Percentiles rank a stretch among this genome's conserved stretches.
phyloP scores from a whole-genome alignment of 495 filamentous ascomycete genomes.

The Bombardia bombarda region DNA sequence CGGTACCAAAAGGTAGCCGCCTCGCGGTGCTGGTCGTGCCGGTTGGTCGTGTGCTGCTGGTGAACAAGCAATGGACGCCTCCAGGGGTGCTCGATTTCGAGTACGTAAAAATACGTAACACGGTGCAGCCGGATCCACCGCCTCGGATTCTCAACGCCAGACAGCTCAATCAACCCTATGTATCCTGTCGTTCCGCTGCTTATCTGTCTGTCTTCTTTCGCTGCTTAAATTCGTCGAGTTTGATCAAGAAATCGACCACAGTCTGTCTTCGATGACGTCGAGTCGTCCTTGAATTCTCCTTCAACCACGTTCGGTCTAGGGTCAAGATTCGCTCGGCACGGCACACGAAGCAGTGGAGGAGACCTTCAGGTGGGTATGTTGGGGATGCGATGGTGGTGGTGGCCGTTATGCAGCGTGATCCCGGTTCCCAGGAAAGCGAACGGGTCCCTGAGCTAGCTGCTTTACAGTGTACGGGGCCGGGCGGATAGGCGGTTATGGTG shows the following conservation, averaged over 20 bases:
- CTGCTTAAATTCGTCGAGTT: neutral
- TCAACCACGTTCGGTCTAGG: too few relatives aligned
- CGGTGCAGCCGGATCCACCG: constrained; percentile 7
- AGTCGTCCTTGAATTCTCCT: too few relatives aligned
- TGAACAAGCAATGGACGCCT: constrained; percentile 1
- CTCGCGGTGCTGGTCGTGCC: neutral
- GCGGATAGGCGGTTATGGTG: too few relatives aligned
- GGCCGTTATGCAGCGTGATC: constrained; percentile 12
- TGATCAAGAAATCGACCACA: too few relatives aligned
- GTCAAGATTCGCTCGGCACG: too few relatives aligned
- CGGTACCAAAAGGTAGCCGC: constrained; percentile 8
- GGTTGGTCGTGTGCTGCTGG: constrained; percentile 1
- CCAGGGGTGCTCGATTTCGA: constrained; percentile 6
- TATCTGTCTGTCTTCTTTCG: neutral
- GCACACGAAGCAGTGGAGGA: neutral
- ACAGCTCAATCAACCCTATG: neutral
- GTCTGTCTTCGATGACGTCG: neutral
- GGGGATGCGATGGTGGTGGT: constrained; percentile 2
- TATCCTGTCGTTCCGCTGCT: neutral
- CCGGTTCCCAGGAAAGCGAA: constrained; percentile 3
- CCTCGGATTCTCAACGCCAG: constrained; percentile 3
- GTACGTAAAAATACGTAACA: constrained; percentile 27
- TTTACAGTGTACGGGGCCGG: too few relatives aligned
- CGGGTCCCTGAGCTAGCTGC: constrained; percentile 11
- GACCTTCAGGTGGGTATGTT: constrained; percentile 1